phyloP scores from a whole-genome alignment of 805 yeast genomes.

The Barnettozyma siamensis region DNA sequence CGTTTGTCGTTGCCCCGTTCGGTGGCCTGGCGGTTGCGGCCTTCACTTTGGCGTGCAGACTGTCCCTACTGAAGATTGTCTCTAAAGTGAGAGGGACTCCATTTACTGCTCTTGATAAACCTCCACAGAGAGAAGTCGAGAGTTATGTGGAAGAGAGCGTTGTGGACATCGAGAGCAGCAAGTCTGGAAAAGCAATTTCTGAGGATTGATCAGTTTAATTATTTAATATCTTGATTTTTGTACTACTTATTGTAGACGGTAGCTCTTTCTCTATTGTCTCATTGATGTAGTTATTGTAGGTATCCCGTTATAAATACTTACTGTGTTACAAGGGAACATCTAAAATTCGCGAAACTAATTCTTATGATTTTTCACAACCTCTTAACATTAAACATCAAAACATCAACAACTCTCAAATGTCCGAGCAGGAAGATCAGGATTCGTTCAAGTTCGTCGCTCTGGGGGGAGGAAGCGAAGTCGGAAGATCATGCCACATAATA shows the following conservation, averaged over 20 bases:
- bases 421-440: slow-evolving; percentile 15
- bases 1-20: slow-evolving; percentile 85
- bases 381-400: too few species aligned
- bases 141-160: background rate
- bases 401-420: too few species aligned
- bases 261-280: too few species aligned
- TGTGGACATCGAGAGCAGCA: slow-evolving; percentile 3
- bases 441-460: slow-evolving; percentile 71
- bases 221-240: too few species aligned
- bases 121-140: slow-evolving; percentile 3
- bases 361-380: too few species aligned
- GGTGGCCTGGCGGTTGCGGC: slow-evolving; percentile 65
- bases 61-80: slow-evolving; percentile 24
- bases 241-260: too few species aligned
- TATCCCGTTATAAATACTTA: too few species aligned
- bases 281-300: too few species aligned
- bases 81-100: slow-evolving; percentile 17
- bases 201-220: too few species aligned
- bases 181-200: too few species aligned
- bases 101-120: slow-evolving; percentile 32
- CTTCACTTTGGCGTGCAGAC: slow-evolving; percentile 44
- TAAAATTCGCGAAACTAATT: too few species aligned
- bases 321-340: too few species aligned
- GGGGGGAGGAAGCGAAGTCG: slow-evolving; percentile 99
- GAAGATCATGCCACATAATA: slow-evolving; percentile 89